Evolutionary conservation across 306 rosid species (phyloP), one percentile per base, ranked within the genome.

Genomic region (Hippophae rhamnoides): DNA sequence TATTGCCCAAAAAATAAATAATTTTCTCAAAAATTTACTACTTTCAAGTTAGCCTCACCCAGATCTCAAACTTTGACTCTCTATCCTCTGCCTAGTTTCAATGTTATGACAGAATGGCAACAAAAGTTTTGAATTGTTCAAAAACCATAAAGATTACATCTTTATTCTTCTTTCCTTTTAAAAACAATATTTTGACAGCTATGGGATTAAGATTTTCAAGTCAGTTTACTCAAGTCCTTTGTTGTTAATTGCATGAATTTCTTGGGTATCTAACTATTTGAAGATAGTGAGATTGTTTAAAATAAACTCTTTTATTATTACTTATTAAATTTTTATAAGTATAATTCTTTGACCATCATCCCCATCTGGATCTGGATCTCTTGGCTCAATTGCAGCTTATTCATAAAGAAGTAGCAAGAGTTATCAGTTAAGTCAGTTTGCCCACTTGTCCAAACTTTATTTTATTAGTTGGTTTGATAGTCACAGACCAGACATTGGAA

Each of bases 401-500:
- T 25, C 46, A 59, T 13, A 54, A 53, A 47, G 61, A 52, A 44
- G 23, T 59, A 67, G 50, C 11, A 50, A 18, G 13, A 60, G 52
- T 54, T 69, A 18, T 61, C 62, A 54, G 62, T 69, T 69, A 54
- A 61, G 61, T 61, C 57, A 23, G 67, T 61, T 61, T 57, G 53
- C 43, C 43, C 60, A 43, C 41, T 56, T 61, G 60, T 57, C 62
- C 67, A 54, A 53, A 69, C 7, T 44, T 18, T 57, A 56, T 40
- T 66, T 52, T 3, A 40, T 67, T 54, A 58, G 49, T 49, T 38
- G 48, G 64, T 48, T 64, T 59, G 26, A 7, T 64, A 69, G 44
- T 51, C 64, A 27, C 54, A 61, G 57, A 47, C 58, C 57, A 40
- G 55, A 38, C 40, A 68, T 67, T 73, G 61, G 65, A 73, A 73